These are phyloP conservation scores for Quercus glauca DNA, from an alignment of 306 rosid species.

Conservation along the genomic window DNA sequence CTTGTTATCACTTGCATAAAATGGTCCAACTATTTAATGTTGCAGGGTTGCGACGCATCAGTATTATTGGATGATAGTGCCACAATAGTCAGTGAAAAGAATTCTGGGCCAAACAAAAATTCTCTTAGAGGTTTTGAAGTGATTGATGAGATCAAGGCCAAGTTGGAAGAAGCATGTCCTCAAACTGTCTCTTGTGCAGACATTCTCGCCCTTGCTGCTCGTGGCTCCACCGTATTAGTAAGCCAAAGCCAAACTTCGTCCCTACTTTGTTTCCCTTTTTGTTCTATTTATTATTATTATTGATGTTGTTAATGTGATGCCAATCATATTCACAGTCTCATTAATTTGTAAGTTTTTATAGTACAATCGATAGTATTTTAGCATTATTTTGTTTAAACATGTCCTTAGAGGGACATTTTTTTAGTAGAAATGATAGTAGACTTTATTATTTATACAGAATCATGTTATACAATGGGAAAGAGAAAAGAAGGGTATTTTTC, in stretches of 20 bases:
- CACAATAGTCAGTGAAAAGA: no score
- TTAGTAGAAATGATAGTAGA: neutral
- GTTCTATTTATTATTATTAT: slow-evolving; percentile 66
- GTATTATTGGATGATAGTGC: slow-evolving; percentile 54
- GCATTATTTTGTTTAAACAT: neutral
- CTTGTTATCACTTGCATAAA: neutral
- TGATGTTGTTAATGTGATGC: neutral
- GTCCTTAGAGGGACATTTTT: neutral
- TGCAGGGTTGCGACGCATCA: slow-evolving; percentile 82
- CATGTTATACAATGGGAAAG: no score
- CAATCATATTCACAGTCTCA: no score
- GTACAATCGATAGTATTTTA: neutral
- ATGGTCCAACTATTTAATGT: neutral
- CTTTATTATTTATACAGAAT: no score
- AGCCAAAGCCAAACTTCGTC: slow-evolving; percentile 78
- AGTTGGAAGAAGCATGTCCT: no score
- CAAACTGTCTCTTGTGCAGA: no score
- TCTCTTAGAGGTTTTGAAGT: no score
- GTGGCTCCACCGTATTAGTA: slow-evolving; percentile 37
- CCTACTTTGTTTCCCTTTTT: slow-evolving; percentile 79
- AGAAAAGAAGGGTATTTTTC: no score
- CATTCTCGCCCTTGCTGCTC: no score
- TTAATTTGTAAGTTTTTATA: slow-evolving; percentile 28
- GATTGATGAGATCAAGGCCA: no score
- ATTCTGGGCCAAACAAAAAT: no score